A percentile compares a stretch with the other conserved stretches of the same genome.
These are phyloP conservation scores for Candida sphagnicola DNA, from an alignment of 805 yeast genomes.

Conservation along the genomic window DNA sequence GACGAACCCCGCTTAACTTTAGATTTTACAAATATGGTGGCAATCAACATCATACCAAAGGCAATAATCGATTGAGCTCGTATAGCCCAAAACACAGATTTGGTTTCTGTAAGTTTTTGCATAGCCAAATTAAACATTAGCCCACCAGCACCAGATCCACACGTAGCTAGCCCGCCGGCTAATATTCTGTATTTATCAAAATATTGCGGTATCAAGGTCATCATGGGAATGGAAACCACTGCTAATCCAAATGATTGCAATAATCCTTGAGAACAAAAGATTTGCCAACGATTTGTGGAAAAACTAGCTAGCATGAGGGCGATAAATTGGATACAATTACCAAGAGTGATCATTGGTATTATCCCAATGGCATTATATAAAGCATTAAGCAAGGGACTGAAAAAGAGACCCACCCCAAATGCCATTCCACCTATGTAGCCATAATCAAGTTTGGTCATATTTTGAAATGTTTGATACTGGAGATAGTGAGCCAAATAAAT, in stretches of 20 bases:
- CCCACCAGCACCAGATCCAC: conserved; percentile 56
- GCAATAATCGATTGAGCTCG: conserved; percentile 43
- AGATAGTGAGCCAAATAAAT: conserved; percentile 58
- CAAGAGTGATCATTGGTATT: conserved; percentile 40
- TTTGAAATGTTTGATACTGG: conserved; percentile 46
- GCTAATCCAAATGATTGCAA: conserved; percentile 58
- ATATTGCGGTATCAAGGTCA: conserved; percentile 65
- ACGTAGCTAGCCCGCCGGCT: conserved; percentile 45
- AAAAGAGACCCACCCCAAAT: conserved; percentile 49
- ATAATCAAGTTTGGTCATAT: conserved; percentile 55
- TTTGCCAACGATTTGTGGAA: conserved; percentile 57
- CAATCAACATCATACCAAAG: conserved; percentile 22
- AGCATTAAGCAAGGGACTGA: conserved; percentile 50
- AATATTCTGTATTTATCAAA: conserved; percentile 58
- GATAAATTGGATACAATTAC: conserved; percentile 47
- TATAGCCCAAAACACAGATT: conserved; percentile 46
- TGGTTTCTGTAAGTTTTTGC: conserved; percentile 37
- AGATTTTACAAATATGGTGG: conserved; percentile 14
- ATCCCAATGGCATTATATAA: conserved; percentile 42
- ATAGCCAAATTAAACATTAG: conserved; percentile 45
- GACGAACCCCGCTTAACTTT: conserved; percentile 12
- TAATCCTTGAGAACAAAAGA: conserved; percentile 66
- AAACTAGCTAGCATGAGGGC: conserved; percentile 61
- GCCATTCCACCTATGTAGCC: conserved; percentile 69
- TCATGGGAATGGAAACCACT: conserved; percentile 53